phyloP scores from a whole-genome alignment of 805 yeast genomes.

The Cyberlindnera suaveolens region DNA sequence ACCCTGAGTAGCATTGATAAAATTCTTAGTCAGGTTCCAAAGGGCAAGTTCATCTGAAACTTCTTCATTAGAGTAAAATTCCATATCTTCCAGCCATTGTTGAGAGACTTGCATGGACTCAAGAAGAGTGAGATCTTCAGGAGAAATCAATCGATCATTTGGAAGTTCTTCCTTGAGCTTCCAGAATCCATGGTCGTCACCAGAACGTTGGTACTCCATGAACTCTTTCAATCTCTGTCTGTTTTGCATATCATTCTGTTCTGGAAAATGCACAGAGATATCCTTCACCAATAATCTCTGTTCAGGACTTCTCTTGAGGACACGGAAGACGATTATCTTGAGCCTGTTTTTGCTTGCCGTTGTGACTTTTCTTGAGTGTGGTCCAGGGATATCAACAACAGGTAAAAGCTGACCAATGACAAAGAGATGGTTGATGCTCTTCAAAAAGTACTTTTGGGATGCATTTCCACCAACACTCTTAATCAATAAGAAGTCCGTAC shows the following conservation, averaged over 20 bases:
- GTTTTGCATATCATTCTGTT: slow-evolving; percentile 95
- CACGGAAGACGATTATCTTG: slow-evolving; percentile 89
- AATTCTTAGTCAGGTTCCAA: slow-evolving; percentile 91
- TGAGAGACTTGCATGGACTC: slow-evolving; percentile 96
- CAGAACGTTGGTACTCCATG: slow-evolving; percentile 94
- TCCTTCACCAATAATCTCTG: slow-evolving; percentile 80
- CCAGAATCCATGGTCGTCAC: slow-evolving; percentile 95
- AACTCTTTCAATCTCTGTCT: slow-evolving; percentile 93
- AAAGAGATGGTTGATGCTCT: slow-evolving; percentile 66
- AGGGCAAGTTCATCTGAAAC: slow-evolving; percentile 85
- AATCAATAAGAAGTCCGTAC: slow-evolving; percentile 77
- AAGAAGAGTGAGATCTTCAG: slow-evolving; percentile 82
- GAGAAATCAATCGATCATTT: slow-evolving; percentile 72
- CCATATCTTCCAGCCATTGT: slow-evolving; percentile 77
- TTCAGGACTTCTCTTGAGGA: slow-evolving; percentile 66
- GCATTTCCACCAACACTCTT: slow-evolving; percentile 78
- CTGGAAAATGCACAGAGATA: slow-evolving; percentile 89
- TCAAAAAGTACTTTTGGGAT: slow-evolving; percentile 56
- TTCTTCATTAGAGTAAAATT: slow-evolving; percentile 42
- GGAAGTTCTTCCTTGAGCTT: slow-evolving; percentile 76
- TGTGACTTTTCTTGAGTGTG: slow-evolving; percentile 93
- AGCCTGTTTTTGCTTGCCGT: slow-evolving; percentile 86
- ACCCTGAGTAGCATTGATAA: slow-evolving; percentile 90
- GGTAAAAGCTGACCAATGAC: slow-evolving; percentile 92
- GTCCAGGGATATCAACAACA: slow-evolving; percentile 93